Evolutionary conservation across 768 basidiomycete species (phyloP).

Genomic region (Rhodotorula sphaerocarpa): DNA sequence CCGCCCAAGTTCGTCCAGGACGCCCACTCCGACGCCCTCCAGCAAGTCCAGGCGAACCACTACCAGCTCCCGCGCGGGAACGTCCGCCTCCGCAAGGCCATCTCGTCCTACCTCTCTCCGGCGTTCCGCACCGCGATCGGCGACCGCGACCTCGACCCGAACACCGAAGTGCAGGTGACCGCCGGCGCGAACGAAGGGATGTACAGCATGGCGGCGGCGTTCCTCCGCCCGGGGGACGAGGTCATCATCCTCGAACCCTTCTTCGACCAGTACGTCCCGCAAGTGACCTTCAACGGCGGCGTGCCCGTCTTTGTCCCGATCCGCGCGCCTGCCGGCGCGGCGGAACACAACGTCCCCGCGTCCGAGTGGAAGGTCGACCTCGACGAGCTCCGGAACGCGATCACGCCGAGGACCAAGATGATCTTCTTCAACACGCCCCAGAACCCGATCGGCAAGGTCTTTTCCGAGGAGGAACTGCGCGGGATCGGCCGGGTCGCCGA

Average conservation of each 20-base stretch:
- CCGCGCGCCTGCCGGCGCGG: constrained; percentile 63
- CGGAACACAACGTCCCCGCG: constrained; percentile 49
- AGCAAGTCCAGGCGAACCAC: constrained; percentile 61
- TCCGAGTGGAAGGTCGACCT: constrained; percentile 84
- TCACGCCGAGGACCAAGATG: constrained; percentile 84
- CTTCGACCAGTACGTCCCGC: constrained; percentile 36
- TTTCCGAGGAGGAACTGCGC: constrained; percentile 71
- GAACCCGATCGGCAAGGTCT: constrained; percentile 98
- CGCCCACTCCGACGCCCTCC: constrained; percentile 63
- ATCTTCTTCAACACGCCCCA: constrained; percentile 88
- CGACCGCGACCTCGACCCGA: constrained; percentile 63
- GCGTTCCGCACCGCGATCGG: constrained; percentile 45
- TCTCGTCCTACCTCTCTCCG: constrained; percentile 68
- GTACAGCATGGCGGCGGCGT: constrained; percentile 77
- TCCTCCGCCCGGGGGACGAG: constrained; percentile 84
- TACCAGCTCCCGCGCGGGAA: constrained; percentile 71
- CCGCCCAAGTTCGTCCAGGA: constrained; percentile 72
- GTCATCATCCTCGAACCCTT: constrained; percentile 89
- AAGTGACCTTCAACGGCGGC: constrained; percentile 52
- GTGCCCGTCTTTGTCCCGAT: constrained; percentile 89
- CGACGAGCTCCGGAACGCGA: constrained; percentile 74
- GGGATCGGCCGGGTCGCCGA: constrained; percentile 77
- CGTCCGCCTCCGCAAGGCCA: constrained; percentile 74
- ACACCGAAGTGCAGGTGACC: constrained; percentile 83
- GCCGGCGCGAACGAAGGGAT: constrained; percentile 97